These are phyloP conservation scores for Eucalyptus sp. DNA, from an alignment of 345 rosid species.

Conservation along the genomic window DNA sequence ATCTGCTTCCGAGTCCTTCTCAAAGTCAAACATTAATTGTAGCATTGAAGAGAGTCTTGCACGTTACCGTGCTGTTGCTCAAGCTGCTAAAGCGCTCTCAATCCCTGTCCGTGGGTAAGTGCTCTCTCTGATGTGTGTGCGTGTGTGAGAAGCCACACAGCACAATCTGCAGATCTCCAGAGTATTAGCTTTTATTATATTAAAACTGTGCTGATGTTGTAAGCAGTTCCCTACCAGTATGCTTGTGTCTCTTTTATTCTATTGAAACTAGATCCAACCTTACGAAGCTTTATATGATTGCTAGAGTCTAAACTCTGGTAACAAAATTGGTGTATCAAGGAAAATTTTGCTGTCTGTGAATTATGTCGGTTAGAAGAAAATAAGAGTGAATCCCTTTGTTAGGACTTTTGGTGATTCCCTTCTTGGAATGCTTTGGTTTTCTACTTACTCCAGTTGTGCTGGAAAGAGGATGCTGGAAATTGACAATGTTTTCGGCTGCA, in stretches of 20 bases:
- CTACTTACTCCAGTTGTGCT: neutral
- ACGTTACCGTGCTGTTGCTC: constrained; percentile 47
- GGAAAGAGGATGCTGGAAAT: neutral
- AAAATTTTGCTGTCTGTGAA: neutral
- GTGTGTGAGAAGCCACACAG: neutral
- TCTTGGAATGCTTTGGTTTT: neutral
- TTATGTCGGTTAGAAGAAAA: neutral
- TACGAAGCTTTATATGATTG: neutral
- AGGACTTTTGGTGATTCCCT: neutral
- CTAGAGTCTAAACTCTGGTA: neutral
- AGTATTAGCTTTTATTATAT: neutral
- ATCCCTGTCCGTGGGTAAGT: constrained; percentile 70
- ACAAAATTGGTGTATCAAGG: neutral
- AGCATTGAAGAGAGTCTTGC: constrained; percentile 66
- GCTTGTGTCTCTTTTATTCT: neutral
- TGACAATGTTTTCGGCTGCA: neutral
- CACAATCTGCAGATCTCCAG: neutral
- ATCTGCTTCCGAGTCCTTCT: constrained; percentile 74
- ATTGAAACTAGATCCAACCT: neutral
- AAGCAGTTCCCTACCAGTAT: neutral
- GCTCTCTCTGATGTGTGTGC: neutral
- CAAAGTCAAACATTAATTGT: constrained; percentile 69
- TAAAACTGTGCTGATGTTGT: neutral
- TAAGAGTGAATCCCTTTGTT: neutral
- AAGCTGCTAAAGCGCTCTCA: constrained; percentile 40